Evolutionary conservation across 2,329 filamentous ascomycete species (phyloP).

Genomic region (Fusarium irregulare): DNA sequence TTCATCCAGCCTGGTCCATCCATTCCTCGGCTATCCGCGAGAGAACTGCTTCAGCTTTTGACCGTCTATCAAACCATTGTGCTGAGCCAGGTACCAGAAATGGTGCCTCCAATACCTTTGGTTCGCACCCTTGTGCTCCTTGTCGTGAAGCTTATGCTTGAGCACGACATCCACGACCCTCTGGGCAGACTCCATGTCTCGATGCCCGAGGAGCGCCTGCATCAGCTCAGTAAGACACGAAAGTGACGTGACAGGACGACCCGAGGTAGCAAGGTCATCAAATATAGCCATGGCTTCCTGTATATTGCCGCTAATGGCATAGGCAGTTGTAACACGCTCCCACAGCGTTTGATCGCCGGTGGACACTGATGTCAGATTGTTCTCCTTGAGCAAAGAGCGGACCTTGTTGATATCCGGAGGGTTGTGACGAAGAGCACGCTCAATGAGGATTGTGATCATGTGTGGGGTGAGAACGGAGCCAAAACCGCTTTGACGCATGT

Average conservation of each 20-base stretch:
- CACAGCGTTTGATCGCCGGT: conserved; percentile 72
- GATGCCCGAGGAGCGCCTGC: conserved; percentile 44
- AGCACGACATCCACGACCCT: conserved; percentile 50
- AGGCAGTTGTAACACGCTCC: conserved; percentile 77
- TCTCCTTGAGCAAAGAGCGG: conserved; percentile 69
- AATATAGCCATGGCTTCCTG: conserved; percentile 62
- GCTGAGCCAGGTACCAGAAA: conserved; percentile 62
- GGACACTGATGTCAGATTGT: conserved; percentile 53
- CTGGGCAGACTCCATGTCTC: conserved; percentile 46
- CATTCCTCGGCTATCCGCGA: background rate
- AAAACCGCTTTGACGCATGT: conserved; percentile 68
- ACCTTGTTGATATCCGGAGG: conserved; percentile 71
- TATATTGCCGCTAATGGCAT: conserved; percentile 65
- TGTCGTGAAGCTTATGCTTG: conserved; percentile 42
- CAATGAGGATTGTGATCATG: conserved; percentile 80
- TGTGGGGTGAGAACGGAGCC: conserved; percentile 68
- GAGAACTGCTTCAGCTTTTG: conserved; percentile 10
- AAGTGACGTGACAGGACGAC: conserved; percentile 57
- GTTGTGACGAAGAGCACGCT: conserved; percentile 70
- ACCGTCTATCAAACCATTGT: conserved; percentile 53
- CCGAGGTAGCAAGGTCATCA: conserved; percentile 54
- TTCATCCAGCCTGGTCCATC: background rate
- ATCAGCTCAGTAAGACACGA: conserved; percentile 59
- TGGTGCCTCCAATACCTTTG: conserved; percentile 59
- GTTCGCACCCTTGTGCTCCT: conserved; percentile 31